A percentile compares a stretch with the other conserved stretches of the same genome.
Conservation (phyloP, 768 basidiomycete genomes). For the Sistotremastrum niveocremeum region DNA sequence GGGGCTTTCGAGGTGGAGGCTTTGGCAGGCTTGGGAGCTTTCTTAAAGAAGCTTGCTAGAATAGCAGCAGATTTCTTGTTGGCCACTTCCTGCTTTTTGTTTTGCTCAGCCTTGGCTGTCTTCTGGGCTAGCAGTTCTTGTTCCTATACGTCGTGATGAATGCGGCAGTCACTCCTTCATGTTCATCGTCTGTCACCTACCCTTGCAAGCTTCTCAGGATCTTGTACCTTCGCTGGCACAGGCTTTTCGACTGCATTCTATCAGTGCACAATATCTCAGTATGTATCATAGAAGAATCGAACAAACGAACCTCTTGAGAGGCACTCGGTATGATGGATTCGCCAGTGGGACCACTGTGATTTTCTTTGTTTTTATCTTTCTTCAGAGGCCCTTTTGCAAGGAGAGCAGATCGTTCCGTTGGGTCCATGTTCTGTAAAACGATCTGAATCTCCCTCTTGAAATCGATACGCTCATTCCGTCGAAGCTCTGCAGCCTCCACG, state of each 20-base stretch:
- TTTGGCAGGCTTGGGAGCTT: conserved; percentile 12
- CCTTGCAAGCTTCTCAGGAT: conserved; percentile 48
- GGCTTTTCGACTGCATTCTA: not conserved
- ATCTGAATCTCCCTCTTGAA: not conserved
- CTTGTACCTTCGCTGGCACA: conserved; percentile 25
- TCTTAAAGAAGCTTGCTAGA: conserved; percentile 70
- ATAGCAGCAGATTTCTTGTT: conserved; percentile 61
- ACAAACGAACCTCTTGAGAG: too few species aligned
- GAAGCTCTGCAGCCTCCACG: conserved; percentile 44
- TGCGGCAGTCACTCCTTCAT: not conserved
- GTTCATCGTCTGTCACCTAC: conserved; percentile 16
- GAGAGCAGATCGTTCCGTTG: not conserved
- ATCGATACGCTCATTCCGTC: conserved; percentile 43
- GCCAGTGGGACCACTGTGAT: conserved; percentile 24
- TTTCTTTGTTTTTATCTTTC: conserved; percentile 9
- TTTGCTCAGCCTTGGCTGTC: conserved; percentile 53
- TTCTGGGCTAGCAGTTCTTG: conserved; percentile 58
- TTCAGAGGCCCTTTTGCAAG: not conserved
- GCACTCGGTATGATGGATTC: too few species aligned
- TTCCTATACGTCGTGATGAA: conserved; percentile 29
- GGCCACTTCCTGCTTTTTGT: conserved; percentile 56
- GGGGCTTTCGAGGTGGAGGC: conserved; percentile 21
- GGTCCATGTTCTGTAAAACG: not conserved
- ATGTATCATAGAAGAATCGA: too few species aligned
- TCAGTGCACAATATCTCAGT: too few species aligned